Evolutionary conservation across 768 basidiomycete species (phyloP), one percentile per base, ranked within the genome.

Genomic region (Pleurotus tuoliensis): DNA sequence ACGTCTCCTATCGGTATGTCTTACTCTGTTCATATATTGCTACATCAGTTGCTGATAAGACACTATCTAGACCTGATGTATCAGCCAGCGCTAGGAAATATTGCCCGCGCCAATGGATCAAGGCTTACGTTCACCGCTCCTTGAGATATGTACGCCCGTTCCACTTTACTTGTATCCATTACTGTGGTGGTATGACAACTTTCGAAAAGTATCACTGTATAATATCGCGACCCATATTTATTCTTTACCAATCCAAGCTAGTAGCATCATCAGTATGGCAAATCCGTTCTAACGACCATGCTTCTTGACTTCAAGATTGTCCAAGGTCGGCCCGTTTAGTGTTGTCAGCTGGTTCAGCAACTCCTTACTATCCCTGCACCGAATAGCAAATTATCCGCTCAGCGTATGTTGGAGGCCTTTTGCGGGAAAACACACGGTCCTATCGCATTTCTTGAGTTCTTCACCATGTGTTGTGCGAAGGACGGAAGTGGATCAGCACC

Each of bases 1-100:
- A 86, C 78, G 44, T 88, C 86, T 20, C 88, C 88, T 1, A 84
- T 90, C 52, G 83, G 87, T 89, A 58, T 16, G 76, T 70, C 9
- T 27, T 47, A 18, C 30, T 34, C 11, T 34, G 30, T 11, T 9
- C 30, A 34, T 34, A 11, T 11, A 34, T 8, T 9, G 30, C 2
- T 34, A 4, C 30, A 11, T 34, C 30, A 11, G 30, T 34, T 11
- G 30, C 30, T 34, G 30, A 34, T 34, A 34, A 34, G 30, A 34
- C 30, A 43, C 49, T 47, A 6, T 58, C 43, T 45, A 71, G 68
- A 72, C 49, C 58, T 73, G 39, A 62, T 61, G 11, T 71, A 67
- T 61, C 61, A 51, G 4, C 48, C 59, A 47, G 55, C 47, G 43
- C 44, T 58, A 13, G 58, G 56, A 24, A 44, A 59, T 41, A 13